Conservation (phyloP, 2,329 filamentous ascomycete species). For the Cladosporium sp. region DNA sequence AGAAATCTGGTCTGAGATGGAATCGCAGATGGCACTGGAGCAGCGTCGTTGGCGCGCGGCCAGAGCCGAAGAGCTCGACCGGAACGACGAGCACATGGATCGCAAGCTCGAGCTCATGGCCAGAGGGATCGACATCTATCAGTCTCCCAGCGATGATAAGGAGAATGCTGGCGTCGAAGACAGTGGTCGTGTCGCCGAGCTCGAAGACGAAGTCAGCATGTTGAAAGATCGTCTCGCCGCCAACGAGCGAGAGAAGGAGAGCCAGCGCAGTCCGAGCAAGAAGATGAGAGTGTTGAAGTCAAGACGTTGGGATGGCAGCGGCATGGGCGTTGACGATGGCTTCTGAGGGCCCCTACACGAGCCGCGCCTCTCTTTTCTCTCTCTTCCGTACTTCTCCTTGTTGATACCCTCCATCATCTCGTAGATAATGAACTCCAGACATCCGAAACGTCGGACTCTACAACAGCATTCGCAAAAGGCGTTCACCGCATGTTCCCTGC, state of each 20-base stretch:
- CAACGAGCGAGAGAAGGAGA: slow-evolving; percentile 35
- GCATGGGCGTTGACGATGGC: slow-evolving; percentile 27
- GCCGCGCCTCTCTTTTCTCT: no score
- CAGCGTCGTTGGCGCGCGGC: slow-evolving; percentile 75
- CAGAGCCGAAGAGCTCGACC: slow-evolving; percentile 70
- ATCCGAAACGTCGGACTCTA: no score
- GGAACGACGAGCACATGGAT: slow-evolving; percentile 79
- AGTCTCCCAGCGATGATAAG: slow-evolving; percentile 33
- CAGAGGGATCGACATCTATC: slow-evolving; percentile 47
- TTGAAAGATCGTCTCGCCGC: slow-evolving; percentile 39
- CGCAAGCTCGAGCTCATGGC: slow-evolving; percentile 75
- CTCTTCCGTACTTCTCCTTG: neutral
- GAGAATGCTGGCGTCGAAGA: slow-evolving; percentile 18
- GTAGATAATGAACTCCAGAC: slow-evolving; percentile 6
- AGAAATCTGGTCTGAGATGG: slow-evolving; percentile 84
- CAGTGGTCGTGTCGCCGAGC: slow-evolving; percentile 25
- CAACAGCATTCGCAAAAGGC: neutral
- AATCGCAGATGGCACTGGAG: slow-evolving; percentile 69
- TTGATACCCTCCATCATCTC: slow-evolving; percentile 8
- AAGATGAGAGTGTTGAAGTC: slow-evolving; percentile 48
- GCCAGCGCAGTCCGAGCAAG: slow-evolving; percentile 41
- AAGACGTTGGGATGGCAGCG: slow-evolving; percentile 42
- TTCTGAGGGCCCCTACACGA: neutral
- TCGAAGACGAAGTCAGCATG: slow-evolving; percentile 45
- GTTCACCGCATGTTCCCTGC: no score